Evolutionary conservation across 352 stramenopile genomes (phyloP), one percentile per base, ranked within the genome.

Genomic region (Phytopythium oedochilum): DNA sequence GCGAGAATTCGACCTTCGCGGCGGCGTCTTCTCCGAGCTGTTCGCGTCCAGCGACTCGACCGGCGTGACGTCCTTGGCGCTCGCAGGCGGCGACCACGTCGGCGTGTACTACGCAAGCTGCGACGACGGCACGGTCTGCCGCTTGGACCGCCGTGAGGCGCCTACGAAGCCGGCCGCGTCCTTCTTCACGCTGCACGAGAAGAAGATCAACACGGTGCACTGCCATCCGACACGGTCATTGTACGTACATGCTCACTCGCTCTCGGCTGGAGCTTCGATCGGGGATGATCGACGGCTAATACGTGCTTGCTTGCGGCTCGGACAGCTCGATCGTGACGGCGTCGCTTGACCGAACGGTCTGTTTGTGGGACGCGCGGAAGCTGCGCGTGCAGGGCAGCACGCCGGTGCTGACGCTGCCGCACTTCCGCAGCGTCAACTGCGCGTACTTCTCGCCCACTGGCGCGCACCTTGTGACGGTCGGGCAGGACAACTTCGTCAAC

Each of bases 181-280:
- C 22, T 48, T 34, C 17, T 92, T 78, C 49, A 14, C 61, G 14
- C 55, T 92, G 20, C 85, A 95, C 36, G 85, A 92, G 49, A 93
- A 92, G 59, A 95, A 92, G 67, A 70, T 93, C 49, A 92, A 95
- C 55, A 95, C 85, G 0, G 82, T 95, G n/a, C 70, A 86, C 45
- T 66, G 80, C 47, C 85, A 95, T 40, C 81, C 85, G 11, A 61
- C 54, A 14, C 54, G 70, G 4, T 56, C 85, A 26, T 80, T 80
- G 82, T 92, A 80, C 52, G 77, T 85, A 34, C 31, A 48, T 44
- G 18, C 12, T 32, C 32, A 17, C 42, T 12, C 62, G 22, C 26
- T 20, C 2, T 55, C 14, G 7, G 29, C n/a, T 55, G 8, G 26
- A 48, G 23, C 11, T 11, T 31, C 5, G 9, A 23, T 56, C 18